Conservation (phyloP, 768 basidiomycete genomes). For the Ramaria rubella region DNA sequence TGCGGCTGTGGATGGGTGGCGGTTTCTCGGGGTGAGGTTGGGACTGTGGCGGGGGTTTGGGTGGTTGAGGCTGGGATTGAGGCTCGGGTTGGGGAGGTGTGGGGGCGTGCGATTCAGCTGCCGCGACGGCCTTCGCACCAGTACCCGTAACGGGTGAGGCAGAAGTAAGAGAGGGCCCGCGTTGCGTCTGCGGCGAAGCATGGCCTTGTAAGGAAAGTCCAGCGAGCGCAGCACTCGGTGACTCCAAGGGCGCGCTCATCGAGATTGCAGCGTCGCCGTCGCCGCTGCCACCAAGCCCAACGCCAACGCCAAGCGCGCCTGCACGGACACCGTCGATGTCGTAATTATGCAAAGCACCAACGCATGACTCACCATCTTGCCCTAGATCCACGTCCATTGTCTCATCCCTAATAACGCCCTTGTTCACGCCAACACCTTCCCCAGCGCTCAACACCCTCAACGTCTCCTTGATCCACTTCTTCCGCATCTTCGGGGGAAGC, state of each 20-base stretch:
- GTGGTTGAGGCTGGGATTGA: not conserved
- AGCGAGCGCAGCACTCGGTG: not conserved
- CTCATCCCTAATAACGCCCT: not conserved
- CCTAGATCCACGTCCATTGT: slow-evolving; percentile 16
- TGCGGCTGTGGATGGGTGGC: not conserved
- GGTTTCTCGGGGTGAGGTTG: not conserved
- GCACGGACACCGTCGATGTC: too few species aligned
- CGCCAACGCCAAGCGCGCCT: too few species aligned
- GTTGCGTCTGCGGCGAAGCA: not conserved
- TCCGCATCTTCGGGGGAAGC: slow-evolving; percentile 63
- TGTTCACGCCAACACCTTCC: not conserved
- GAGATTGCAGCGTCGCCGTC: too few species aligned
- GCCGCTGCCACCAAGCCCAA: too few species aligned
- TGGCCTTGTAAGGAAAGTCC: not conserved
- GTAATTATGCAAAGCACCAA: too few species aligned
- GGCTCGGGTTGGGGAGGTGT: not conserved
- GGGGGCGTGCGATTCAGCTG: not conserved
- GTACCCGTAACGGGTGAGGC: too few species aligned
- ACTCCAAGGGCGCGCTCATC: not conserved
- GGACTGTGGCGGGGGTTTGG: not conserved
- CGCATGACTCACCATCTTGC: too few species aligned
- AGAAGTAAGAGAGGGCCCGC: not conserved
- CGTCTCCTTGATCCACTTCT: slow-evolving; percentile 30
- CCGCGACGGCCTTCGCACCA: too few species aligned
- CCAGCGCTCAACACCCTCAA: slow-evolving; percentile 19